phyloP scores from a whole-genome alignment of 768 basidiomycete species.

The Lactifluus subvellereus region DNA sequence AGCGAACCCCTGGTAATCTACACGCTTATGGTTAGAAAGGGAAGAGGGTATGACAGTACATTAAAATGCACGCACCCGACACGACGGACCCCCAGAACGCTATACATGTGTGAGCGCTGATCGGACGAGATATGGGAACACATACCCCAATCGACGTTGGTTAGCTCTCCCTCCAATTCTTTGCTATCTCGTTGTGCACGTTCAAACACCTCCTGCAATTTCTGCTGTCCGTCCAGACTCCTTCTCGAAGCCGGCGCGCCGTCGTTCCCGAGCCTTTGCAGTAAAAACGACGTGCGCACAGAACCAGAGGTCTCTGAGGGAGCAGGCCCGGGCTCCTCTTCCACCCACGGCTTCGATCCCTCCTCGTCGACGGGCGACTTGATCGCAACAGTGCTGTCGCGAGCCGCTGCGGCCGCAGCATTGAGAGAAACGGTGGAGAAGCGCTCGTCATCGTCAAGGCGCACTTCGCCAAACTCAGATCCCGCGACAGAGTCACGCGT shows the following conservation, averaged over 20 bases:
- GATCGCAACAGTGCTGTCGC: slow-evolving; percentile 28
- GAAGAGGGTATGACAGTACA: background rate
- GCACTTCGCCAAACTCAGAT: slow-evolving; percentile 44
- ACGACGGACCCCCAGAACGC: slow-evolving; percentile 96
- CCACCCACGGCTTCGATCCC: slow-evolving; percentile 24
- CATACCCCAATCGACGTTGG: slow-evolving; percentile 73
- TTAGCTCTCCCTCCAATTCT: slow-evolving; percentile 33
- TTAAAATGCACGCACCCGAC: slow-evolving; percentile 48
- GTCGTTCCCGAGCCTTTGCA: slow-evolving; percentile 46
- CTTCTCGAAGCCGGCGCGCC: slow-evolving; percentile 36
- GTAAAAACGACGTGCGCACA: slow-evolving; percentile 48
- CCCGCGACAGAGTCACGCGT: slow-evolving; percentile 17
- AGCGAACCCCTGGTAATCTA: slow-evolving; percentile 88
- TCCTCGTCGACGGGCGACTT: slow-evolving; percentile 29
- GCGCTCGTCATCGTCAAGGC: slow-evolving; percentile 56
- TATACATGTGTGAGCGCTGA: slow-evolving; percentile 30
- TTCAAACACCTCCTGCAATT: slow-evolving; percentile 71
- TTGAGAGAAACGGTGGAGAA: slow-evolving; percentile 49
- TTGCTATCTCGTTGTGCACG: slow-evolving; percentile 53
- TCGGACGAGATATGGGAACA: slow-evolving; percentile 16
- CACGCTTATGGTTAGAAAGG: slow-evolving; percentile 9
- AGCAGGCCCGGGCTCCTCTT: slow-evolving; percentile 37
- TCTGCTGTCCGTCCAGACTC: slow-evolving; percentile 60
- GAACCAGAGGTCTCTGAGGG: slow-evolving; percentile 52
- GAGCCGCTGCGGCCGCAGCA: slow-evolving; percentile 24